phyloP scores from a whole-genome alignment of 1,284 basidiomycete species.

The Irpex rosettiformis region DNA sequence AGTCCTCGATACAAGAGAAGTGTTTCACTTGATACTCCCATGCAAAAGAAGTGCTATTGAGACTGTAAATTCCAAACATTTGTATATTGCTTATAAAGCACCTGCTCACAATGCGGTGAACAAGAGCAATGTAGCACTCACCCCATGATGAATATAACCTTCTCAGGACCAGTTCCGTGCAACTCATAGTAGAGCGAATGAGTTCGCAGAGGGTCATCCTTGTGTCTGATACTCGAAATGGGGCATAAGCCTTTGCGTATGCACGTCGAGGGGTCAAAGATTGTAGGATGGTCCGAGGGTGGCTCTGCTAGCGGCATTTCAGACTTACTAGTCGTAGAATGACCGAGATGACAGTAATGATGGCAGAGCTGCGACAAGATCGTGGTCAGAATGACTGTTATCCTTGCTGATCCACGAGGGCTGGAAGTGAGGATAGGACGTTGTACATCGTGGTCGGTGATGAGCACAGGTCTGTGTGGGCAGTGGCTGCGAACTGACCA shows the following conservation, averaged over 20 bases:
- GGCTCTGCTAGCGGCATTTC: background rate
- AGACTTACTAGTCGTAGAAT: background rate
- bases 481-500: background rate
- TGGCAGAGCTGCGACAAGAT: background rate
- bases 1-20: conserved; percentile 46
- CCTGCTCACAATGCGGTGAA: background rate
- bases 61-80: conserved; percentile 23
- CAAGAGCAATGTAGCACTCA: conserved; percentile 16
- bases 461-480: background rate
- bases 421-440: background rate
- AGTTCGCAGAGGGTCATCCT: conserved; percentile 50
- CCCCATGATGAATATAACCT: conserved; percentile 74
- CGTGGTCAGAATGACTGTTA: background rate
- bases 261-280: conserved; percentile 57
- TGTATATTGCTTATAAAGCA: background rate
- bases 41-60: conserved; percentile 61
- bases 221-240: conserved; percentile 51
- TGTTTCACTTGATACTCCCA: conserved; percentile 62
- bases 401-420: background rate
- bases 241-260: conserved; percentile 69
- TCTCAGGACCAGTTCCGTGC: conserved; percentile 63
- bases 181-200: conserved; percentile 77
- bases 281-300: conserved; percentile 28
- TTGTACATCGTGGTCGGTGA: background rate
- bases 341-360: too few relatives aligned